Evolutionary conservation across 2,329 filamentous ascomycete species (phyloP).

Genomic region (Lasiodiplodia sp.): DNA sequence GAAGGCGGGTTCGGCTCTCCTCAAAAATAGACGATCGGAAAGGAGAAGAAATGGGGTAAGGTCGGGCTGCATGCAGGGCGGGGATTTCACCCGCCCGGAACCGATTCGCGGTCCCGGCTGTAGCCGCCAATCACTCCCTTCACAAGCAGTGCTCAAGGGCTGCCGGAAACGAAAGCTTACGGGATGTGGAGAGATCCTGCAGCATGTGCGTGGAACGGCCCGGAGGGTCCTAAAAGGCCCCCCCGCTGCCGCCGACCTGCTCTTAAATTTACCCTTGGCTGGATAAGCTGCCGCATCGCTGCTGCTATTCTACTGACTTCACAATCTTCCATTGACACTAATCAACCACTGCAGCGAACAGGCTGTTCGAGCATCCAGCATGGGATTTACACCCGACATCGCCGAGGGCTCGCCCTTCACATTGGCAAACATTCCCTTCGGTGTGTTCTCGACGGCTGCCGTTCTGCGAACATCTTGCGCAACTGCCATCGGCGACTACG

Average conservation of each 20-base stretch:
- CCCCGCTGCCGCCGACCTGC: neutral
- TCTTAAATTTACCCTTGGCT: neutral
- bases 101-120: neutral
- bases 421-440: conserved; percentile 32
- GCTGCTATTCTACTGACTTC: neutral
- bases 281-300: neutral
- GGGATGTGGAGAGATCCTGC: neutral
- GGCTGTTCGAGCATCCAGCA: neutral
- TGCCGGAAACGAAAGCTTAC: neutral
- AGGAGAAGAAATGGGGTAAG: neutral
- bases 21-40: neutral
- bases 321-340: neutral
- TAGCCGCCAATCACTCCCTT: neutral
- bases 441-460: conserved; percentile 25
- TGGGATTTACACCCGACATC: conserved; percentile 20
- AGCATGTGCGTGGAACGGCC: neutral
- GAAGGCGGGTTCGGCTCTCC: conserved; percentile 11
- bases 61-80: neutral
- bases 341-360: neutral
- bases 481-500: conserved; percentile 20
- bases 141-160: neutral
- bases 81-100: conserved; percentile 4
- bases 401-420: conserved; percentile 28
- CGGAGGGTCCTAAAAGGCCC: neutral
- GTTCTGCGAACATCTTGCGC: neutral